Conservation (phyloP, 2,329 filamentous ascomycete genomes). For the Fusarium sacchari region DNA sequence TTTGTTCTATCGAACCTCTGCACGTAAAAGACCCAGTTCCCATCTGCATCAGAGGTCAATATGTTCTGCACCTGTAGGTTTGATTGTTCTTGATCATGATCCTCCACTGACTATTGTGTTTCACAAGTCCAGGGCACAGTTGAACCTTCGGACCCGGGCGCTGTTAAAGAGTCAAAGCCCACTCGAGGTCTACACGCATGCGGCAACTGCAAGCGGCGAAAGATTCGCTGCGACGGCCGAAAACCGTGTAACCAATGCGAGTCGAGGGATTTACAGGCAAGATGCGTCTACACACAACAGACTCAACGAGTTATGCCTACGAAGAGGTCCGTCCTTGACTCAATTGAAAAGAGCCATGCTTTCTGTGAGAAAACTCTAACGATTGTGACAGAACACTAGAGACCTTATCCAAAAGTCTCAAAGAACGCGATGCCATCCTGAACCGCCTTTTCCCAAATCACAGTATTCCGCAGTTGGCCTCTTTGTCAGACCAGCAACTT, state of each 20-base stretch:
- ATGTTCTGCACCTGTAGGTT: conserved; percentile 5
- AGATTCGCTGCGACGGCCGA: conserved; percentile 5
- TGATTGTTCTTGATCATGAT: too few species aligned
- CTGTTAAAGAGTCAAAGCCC: neutral
- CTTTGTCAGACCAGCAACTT: neutral
- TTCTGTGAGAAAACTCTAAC: neutral
- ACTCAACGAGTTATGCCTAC: neutral
- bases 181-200: neutral
- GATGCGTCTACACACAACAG: neutral
- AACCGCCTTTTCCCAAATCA: neutral
- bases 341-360: neutral
- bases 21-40: neutral
- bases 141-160: neutral
- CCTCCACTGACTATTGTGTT: neutral
- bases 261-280: neutral
- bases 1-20: neutral
- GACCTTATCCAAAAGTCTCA: neutral
- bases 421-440: conserved; percentile 1
- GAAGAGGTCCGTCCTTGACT: neutral
- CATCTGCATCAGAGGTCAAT: neutral
- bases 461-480: neutral
- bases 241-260: conserved; percentile 4
- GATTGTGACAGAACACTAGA: neutral
- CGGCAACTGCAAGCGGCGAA: neutral
- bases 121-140: neutral